Conservation (phyloP, 345 rosid genomes). For the Cardamine resedifolia region DNA sequence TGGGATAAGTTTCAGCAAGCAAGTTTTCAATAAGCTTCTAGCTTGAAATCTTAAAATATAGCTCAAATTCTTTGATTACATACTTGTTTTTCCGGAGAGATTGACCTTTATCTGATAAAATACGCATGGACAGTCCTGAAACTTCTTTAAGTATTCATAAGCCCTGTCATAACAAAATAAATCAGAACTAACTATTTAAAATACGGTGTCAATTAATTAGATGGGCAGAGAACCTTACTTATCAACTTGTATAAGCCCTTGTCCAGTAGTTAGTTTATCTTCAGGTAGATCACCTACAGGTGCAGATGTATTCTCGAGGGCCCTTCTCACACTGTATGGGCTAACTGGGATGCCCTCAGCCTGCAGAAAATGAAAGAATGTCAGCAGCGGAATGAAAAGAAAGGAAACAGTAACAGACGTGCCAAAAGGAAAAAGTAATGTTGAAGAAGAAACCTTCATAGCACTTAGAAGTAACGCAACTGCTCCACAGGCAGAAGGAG, state of each 20-base stretch:
- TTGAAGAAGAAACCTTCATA: slow-evolving; percentile 70
- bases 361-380: slow-evolving; percentile 46
- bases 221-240: slow-evolving; percentile 51
- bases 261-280: slow-evolving; percentile 87
- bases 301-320: slow-evolving; percentile 82
- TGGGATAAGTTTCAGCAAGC: slow-evolving; percentile 22
- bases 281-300: slow-evolving; percentile 73
- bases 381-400: slow-evolving; percentile 20
- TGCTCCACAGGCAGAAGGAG: slow-evolving; percentile 99
- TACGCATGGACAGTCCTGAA: slow-evolving; percentile 55
- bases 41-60: slow-evolving; percentile 10
- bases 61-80: slow-evolving; percentile 35
- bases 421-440: slow-evolving; percentile 20
- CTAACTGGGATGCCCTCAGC: slow-evolving; percentile 80
- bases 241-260: slow-evolving; percentile 98
- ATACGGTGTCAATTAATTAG: slow-evolving; percentile 17
- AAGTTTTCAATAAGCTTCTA: slow-evolving; percentile 10
- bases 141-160: slow-evolving; percentile 63
- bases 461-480: slow-evolving; percentile 89
- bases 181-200: slow-evolving; percentile 30
- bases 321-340: slow-evolving; percentile 81
- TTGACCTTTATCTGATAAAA: slow-evolving; percentile 71
- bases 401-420: slow-evolving; percentile 14
- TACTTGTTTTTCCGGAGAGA: slow-evolving; percentile 82
- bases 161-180: slow-evolving; percentile 60